Conservation (phyloP, 2,329 filamentous ascomycete genomes). For the Tolypocladium cylindrosporum region DNA sequence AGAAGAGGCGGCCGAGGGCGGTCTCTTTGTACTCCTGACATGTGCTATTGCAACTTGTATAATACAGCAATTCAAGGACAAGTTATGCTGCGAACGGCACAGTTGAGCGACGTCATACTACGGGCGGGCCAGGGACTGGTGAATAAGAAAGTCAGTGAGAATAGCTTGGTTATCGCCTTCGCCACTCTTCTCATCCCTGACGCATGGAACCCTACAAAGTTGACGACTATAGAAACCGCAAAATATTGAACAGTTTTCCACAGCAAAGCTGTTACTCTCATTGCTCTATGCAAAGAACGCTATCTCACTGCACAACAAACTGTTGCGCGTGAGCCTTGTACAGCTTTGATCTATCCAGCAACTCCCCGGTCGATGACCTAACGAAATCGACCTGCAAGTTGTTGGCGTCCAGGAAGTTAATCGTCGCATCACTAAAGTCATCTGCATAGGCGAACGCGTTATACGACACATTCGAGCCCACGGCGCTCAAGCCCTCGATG, state of each 20-base stretch:
- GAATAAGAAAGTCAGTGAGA: background rate
- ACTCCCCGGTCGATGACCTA: slow-evolving; percentile 33
- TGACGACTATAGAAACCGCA: background rate
- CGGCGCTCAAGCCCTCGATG: slow-evolving; percentile 37
- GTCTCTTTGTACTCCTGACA: background rate
- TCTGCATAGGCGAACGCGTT: slow-evolving; percentile 40
- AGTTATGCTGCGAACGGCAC: background rate
- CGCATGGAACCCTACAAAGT: background rate
- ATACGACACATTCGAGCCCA: slow-evolving; percentile 30
- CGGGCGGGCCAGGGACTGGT: background rate
- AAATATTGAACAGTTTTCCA: background rate
- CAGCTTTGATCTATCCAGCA: slow-evolving; percentile 36
- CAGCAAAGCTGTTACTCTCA: background rate
- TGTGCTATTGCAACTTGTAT: background rate
- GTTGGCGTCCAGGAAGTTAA: slow-evolving; percentile 34
- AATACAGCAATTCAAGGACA: slow-evolving; percentile 1
- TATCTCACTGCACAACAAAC: slow-evolving; percentile 30
- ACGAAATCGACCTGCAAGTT: slow-evolving; percentile 41
- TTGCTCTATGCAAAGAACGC: background rate
- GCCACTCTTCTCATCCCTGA: background rate
- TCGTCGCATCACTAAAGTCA: slow-evolving; percentile 40
- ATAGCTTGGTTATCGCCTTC: background rate
- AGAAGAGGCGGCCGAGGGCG: background rate
- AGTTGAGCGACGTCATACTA: background rate
- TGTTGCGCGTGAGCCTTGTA: slow-evolving; percentile 35